Conservation (phyloP, 768 basidiomycete species). For the Macrolepiota fuliginosa region DNA sequence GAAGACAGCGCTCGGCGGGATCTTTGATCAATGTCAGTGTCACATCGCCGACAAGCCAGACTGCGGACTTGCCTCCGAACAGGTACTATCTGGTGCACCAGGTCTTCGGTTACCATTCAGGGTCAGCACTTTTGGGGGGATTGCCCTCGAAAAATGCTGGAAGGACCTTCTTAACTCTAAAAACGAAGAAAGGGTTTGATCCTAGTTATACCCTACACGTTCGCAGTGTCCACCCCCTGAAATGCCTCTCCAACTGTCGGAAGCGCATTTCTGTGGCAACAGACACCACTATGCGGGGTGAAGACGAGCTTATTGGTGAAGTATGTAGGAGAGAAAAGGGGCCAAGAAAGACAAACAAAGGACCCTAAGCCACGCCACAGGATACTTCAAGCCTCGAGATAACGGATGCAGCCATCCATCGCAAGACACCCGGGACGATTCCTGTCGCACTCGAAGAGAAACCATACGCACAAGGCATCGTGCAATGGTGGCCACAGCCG, state of each 20-base stretch:
- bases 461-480: slow-evolving; percentile 2
- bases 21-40: background rate
- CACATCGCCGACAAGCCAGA: background rate
- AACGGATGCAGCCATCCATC: slow-evolving; percentile 15
- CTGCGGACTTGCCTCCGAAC: background rate
- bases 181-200: background rate
- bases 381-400: slow-evolving; percentile 2
- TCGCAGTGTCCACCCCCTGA: background rate
- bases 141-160: background rate
- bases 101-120: slow-evolving; percentile 4
- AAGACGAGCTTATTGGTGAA: background rate
- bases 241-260: background rate
- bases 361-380: background rate
- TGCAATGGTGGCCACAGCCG: slow-evolving; percentile 11
- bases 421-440: slow-evolving; percentile 10
- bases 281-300: background rate
- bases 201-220: background rate
- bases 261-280: background rate
- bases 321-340: background rate
- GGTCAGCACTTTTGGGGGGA: background rate
- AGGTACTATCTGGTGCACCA: slow-evolving; percentile 1
- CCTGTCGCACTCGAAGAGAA: slow-evolving; percentile 9
- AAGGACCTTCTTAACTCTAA: background rate
- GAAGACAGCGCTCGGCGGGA: background rate
- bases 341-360: background rate